Conservation (phyloP, 371 early-diverging fungal species). For the Smittium culicis region DNA sequence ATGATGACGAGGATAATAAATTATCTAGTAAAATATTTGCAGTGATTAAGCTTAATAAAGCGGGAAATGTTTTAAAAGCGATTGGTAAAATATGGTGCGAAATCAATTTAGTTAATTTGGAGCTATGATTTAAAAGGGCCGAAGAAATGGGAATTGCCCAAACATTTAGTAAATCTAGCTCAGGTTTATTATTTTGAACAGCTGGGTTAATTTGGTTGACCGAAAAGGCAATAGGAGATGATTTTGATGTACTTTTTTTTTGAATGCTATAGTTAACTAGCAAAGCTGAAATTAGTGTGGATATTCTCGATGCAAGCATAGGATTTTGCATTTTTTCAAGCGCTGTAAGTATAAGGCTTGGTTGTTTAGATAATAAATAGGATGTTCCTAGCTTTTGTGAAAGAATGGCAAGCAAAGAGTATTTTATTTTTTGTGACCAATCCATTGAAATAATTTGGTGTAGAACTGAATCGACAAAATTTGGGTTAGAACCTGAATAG, state of each 20-base stretch:
- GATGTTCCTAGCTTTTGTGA: slow-evolving; percentile 42
- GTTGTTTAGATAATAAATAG: slow-evolving; percentile 36
- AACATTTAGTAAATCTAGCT: not conserved
- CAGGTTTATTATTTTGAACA: not conserved
- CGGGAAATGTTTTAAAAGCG: not conserved
- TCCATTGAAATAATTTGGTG: slow-evolving; percentile 28
- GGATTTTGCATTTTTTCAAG: slow-evolving; percentile 46
- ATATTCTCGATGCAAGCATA: slow-evolving; percentile 48
- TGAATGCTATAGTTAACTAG: not conserved
- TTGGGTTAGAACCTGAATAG: not conserved
- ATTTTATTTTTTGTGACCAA: slow-evolving; percentile 42
- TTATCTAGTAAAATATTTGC: too few species aligned
- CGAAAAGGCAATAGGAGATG: too few species aligned
- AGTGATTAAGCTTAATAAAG: too few species aligned
- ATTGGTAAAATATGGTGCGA: not conserved
- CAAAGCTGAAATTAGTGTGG: slow-evolving; percentile 28
- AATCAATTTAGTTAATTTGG: not conserved
- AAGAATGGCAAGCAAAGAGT: slow-evolving; percentile 50
- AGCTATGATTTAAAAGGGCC: not conserved
- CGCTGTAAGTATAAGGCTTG: slow-evolving; percentile 41
- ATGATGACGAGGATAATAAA: too few species aligned
- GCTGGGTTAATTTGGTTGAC: too few species aligned
- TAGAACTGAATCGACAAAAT: slow-evolving; percentile 23
- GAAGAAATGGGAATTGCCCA: not conserved
- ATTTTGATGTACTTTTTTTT: too few species aligned